Percentiles rank a stretch among this genome's conserved stretches.
Evolutionary conservation across 2,329 filamentous ascomycete genomes (phyloP).

Genomic region (Microsporum audouinii): DNA sequence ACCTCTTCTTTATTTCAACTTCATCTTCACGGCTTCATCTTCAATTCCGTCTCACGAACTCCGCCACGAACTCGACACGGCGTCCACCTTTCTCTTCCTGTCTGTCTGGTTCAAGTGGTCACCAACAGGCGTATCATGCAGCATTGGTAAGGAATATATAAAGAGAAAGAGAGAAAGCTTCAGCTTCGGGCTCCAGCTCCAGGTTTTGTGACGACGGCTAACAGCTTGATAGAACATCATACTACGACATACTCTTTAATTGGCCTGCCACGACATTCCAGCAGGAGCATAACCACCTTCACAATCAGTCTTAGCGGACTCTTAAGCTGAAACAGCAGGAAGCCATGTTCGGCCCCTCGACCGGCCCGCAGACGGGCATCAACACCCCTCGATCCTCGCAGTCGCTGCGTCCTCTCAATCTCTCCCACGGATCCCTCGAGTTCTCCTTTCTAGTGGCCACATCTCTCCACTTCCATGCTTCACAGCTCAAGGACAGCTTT

Average conservation of each 20-base stretch:
- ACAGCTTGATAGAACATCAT: background rate
- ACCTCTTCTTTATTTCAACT: background rate
- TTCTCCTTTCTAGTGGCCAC: conserved; percentile 93
- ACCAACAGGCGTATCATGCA: background rate
- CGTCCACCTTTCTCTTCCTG: background rate
- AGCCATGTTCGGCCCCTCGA: conserved; percentile 62
- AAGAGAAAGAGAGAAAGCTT: background rate
- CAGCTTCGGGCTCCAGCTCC: background rate
- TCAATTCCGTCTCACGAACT: background rate
- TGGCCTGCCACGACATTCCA: background rate
- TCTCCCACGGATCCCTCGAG: conserved; percentile 89
- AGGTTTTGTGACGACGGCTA: background rate
- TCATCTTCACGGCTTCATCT: background rate
- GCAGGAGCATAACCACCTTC: background rate
- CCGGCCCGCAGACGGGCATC: conserved; percentile 85
- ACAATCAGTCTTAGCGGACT: background rate
- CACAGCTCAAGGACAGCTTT: conserved; percentile 87
- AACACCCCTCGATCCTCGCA: conserved; percentile 90
- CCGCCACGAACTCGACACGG: conserved; percentile 1
- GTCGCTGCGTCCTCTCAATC: conserved; percentile 79
- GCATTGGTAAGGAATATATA: conserved; percentile 5
- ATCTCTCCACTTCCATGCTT: conserved; percentile 88
- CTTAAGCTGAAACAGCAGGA: conserved; percentile 9
- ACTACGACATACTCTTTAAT: background rate
- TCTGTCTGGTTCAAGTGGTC: background rate